Base-by-base conservation (phyloP, 2,329 filamentous ascomycete species). In the Waltergamsia citrina region DNA sequence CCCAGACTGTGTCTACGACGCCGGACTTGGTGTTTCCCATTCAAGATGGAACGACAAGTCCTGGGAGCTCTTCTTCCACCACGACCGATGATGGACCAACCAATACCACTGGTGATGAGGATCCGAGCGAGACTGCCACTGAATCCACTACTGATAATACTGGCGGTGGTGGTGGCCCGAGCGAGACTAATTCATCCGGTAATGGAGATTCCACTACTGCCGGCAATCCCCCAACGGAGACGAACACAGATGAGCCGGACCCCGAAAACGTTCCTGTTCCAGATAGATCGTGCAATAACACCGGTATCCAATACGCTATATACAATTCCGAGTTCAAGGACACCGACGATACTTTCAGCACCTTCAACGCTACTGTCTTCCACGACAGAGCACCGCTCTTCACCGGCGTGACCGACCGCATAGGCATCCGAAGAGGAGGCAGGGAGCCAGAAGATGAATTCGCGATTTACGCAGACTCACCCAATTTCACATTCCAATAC, bases 401-500 rank as follows among this genome's bases (percentile, higher is more conserved):
- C 27, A 29, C 16, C 9, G 27, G 27, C 27, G 8, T 16, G 9
- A 29, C 27, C 9, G 27, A 29, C 27, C 27, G 15, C 27, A 29
- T 29, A 9, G 27, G 27, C 15, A 25, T 25, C 23, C n/a, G n/a
- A n/a, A n/a, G n/a, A n/a, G n/a, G n/a, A n/a, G n/a, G n/a, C n/a
- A n/a, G n/a, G n/a, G n/a, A n/a, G n/a, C n/a, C n/a, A n/a, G n/a
- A n/a, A n/a, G n/a, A n/a, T n/a, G n/a, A n/a, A n/a, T 29, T 33
- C 23, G 27, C 17, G 15, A 37, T 37, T 24, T 37, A 37, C 29
- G 29, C 15, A 6, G 29, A 29, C 15, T 16, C 35, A 14, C 35
- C 35, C 7, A n/a, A 22, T 8, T 7, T 15, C 15, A n/a, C 19
- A n/a, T 22, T 33, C 17, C 22, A 33, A 20, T 33, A 19, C 23